A percentile compares a stretch with the other conserved stretches of the same genome.
Evolutionary conservation across 2,329 filamentous ascomycete species (phyloP).

Genomic region (Sclerotinia borealis): DNA sequence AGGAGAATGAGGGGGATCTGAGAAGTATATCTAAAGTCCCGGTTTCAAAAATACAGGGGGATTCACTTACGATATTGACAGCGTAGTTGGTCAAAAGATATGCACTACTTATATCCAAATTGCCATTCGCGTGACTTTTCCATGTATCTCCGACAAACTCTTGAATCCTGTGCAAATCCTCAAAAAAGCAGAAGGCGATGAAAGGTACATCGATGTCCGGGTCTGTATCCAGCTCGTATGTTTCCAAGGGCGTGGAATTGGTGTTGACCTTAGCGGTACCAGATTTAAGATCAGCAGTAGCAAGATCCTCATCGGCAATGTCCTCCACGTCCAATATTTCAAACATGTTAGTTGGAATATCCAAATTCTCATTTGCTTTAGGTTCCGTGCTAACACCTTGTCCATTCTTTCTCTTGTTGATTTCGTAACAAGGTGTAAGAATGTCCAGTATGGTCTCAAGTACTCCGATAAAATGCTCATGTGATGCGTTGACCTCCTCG

Average conservation of each 20-base stretch:
- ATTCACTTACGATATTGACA: not conserved
- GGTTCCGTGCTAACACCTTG: fast-evolving
- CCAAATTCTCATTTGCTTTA: too few species aligned
- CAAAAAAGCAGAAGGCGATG: not conserved
- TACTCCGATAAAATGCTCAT: not conserved
- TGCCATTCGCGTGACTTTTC: not conserved
- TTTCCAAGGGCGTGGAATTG: not conserved
- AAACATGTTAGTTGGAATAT: not conserved
- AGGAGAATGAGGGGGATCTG: not conserved
- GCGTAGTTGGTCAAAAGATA: not conserved
- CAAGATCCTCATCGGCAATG: not conserved
- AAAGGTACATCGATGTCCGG: not conserved
- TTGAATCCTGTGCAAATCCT: not conserved
- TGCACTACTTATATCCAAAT: not conserved
- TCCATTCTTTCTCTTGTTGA: too few species aligned
- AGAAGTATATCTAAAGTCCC: not conserved
- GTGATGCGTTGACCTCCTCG: not conserved
- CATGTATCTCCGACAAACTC: not conserved
- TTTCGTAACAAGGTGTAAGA: not conserved
- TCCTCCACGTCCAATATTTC: not conserved
- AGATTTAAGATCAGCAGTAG: not conserved
- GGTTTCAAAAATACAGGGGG: too few species aligned
- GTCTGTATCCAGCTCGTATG: not conserved
- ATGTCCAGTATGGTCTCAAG: not conserved
- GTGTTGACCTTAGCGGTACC: too few species aligned